Percentiles rank a stretch among this genome's conserved stretches.
These are phyloP conservation scores for Panellus pusillus DNA, from an alignment of 768 basidiomycete species.

Conservation along the genomic window DNA sequence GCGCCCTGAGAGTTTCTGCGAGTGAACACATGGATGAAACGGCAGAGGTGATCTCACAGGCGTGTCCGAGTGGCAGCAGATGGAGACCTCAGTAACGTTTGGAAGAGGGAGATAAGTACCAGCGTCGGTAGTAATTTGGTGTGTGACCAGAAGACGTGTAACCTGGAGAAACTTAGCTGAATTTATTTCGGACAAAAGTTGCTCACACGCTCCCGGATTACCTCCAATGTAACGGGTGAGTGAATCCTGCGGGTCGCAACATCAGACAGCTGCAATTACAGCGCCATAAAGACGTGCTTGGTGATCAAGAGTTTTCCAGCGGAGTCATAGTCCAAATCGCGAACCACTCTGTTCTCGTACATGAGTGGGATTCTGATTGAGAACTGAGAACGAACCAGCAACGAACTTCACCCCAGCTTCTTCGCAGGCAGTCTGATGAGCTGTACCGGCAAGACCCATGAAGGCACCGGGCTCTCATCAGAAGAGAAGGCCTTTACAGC, in stretches of 20 bases:
- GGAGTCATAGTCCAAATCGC: slow-evolving; percentile 59
- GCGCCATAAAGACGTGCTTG: slow-evolving; percentile 35
- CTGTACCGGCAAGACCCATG: slow-evolving; percentile 63
- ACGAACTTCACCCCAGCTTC: slow-evolving; percentile 61
- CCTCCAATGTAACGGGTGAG: slow-evolving; percentile 42
- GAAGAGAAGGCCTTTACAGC: slow-evolving; percentile 52
- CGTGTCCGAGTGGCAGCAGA: slow-evolving; percentile 67
- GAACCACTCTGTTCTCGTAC: slow-evolving; percentile 55
- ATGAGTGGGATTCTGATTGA: not conserved
- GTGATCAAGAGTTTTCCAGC: slow-evolving; percentile 62
- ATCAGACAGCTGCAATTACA: not conserved
- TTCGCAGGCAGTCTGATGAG: slow-evolving; percentile 56
- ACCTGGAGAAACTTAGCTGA: slow-evolving; percentile 33
- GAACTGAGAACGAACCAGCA: slow-evolving; percentile 41
- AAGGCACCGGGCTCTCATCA: slow-evolving; percentile 41
- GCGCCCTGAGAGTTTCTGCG: slow-evolving; percentile 40
- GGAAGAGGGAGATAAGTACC: slow-evolving; percentile 44
- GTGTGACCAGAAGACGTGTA: slow-evolving; percentile 40
- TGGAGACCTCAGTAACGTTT: slow-evolving; percentile 51
- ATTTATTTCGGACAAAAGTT: not conserved
- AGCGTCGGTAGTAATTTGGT: slow-evolving; percentile 48
- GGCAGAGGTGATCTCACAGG: slow-evolving; percentile 41
- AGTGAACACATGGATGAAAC: not conserved
- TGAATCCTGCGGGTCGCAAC: slow-evolving; percentile 42
- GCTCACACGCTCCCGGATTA: slow-evolving; percentile 45